Conservation (phyloP, 2,329 filamentous ascomycete species). For the Lachnellula occidentalis region DNA sequence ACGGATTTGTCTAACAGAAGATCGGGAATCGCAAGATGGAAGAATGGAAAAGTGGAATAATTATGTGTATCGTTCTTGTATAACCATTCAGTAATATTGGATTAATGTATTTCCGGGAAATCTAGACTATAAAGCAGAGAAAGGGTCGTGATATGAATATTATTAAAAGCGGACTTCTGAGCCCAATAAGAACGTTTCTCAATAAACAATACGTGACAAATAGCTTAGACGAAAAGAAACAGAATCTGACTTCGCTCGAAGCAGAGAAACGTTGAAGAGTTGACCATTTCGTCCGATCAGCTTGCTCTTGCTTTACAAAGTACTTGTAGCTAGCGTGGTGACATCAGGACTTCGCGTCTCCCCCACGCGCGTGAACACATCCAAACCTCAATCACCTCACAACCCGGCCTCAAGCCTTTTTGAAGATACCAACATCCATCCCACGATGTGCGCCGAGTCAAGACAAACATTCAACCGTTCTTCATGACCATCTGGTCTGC, state of each 20-base stretch:
- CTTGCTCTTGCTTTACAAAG: neutral
- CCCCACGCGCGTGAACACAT: neutral
- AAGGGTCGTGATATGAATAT: constrained; percentile 14
- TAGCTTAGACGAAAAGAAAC: neutral
- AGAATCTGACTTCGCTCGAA: neutral
- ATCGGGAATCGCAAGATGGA: too few species aligned
- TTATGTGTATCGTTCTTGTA: too few species aligned
- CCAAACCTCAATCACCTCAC: neutral
- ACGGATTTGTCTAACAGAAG: neutral
- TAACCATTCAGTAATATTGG: too few species aligned
- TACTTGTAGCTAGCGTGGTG: neutral
- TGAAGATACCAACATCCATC: neutral
- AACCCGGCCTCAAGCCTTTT: neutral
- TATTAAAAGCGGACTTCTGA: constrained; percentile 12
- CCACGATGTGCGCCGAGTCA: neutral
- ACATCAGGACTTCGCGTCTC: neutral
- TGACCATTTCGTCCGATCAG: neutral
- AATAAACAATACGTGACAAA: too few species aligned
- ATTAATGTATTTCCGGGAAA: too few species aligned
- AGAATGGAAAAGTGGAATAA: too few species aligned
- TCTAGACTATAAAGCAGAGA: neutral
- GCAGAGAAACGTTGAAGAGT: neutral
- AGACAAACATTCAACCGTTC: neutral
- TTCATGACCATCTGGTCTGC: neutral
- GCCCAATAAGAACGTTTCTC: neutral